phyloP scores from a whole-genome alignment of 768 basidiomycete genomes.

The Paxillus ammoniavirescens region DNA sequence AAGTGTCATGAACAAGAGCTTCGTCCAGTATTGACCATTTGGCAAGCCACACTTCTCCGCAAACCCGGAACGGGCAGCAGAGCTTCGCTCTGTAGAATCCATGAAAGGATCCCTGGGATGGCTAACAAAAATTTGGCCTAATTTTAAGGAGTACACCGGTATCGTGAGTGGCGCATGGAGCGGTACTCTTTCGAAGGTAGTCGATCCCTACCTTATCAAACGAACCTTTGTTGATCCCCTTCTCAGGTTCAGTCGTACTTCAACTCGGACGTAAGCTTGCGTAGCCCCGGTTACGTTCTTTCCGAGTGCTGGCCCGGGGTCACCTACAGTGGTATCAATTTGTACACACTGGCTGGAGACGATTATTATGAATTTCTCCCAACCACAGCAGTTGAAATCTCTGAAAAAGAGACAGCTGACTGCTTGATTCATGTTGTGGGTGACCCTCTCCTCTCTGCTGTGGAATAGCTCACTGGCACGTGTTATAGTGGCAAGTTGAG shows the following conservation, averaged over 20 bases:
- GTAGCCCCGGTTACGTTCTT: background rate
- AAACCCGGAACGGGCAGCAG: background rate
- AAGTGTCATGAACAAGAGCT: background rate
- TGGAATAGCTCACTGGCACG: background rate
- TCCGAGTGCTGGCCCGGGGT: background rate
- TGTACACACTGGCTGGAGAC: background rate
- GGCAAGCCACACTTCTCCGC: background rate
- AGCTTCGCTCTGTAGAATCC: constrained; percentile 2
- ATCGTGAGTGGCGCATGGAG: constrained; percentile 1
- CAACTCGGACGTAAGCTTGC: background rate
- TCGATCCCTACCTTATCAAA: background rate
- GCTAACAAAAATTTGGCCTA: constrained; percentile 1
- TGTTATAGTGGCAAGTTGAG: constrained; percentile 1
- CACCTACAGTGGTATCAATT: background rate
- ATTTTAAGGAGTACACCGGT: background rate
- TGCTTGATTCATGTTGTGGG: background rate
- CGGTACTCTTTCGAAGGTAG: constrained; percentile 1
- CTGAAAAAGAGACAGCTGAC: background rate
- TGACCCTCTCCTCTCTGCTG: background rate
- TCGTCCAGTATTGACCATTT: background rate
- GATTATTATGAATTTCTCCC: background rate
- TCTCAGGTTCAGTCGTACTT: background rate
- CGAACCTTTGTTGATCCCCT: background rate
- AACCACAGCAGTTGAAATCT: background rate
- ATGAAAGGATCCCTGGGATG: background rate